Percentiles rank a stretch among this genome's conserved stretches.
Conservation (phyloP, 2,329 filamentous ascomycete species). For the Aspergillus fumigatus region DNA sequence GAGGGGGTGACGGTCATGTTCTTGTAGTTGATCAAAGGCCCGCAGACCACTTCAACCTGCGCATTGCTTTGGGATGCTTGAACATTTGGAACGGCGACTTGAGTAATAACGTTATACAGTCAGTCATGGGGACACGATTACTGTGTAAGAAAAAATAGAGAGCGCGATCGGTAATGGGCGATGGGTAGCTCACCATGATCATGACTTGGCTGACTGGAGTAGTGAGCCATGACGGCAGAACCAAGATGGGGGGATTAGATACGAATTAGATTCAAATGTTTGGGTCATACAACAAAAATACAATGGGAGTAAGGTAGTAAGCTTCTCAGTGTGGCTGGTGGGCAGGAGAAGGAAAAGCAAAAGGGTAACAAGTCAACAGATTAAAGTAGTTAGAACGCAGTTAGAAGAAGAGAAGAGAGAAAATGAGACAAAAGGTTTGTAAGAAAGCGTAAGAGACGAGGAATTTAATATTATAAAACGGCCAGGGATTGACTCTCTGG, state of each 20-base stretch:
- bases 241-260: neutral
- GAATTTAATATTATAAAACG: neutral
- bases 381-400: neutral
- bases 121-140: neutral
- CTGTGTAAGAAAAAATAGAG: neutral
- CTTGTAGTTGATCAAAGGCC: slow-evolving; percentile 48
- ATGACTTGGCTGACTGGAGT: neutral
- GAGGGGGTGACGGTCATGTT: slow-evolving; percentile 37
- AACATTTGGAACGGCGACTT: slow-evolving; percentile 20
- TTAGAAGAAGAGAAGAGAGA: slow-evolving; percentile 1
- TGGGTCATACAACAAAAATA: neutral
- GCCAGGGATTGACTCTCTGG: neutral
- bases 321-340: neutral
- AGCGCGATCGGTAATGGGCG: neutral
- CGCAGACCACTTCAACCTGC: slow-evolving; percentile 41
- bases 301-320: neutral
- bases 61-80: slow-evolving; percentile 13
- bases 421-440: neutral
- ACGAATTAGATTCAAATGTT: neutral
- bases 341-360: neutral
- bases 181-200: neutral
- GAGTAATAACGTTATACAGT: neutral
- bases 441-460: neutral
- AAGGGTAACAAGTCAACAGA: neutral
- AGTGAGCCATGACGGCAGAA: neutral